A percentile compares a stretch with the other conserved stretches of the same genome.
phyloP scores from a whole-genome alignment of 768 basidiomycete genomes.

The Pisolithus albus region DNA sequence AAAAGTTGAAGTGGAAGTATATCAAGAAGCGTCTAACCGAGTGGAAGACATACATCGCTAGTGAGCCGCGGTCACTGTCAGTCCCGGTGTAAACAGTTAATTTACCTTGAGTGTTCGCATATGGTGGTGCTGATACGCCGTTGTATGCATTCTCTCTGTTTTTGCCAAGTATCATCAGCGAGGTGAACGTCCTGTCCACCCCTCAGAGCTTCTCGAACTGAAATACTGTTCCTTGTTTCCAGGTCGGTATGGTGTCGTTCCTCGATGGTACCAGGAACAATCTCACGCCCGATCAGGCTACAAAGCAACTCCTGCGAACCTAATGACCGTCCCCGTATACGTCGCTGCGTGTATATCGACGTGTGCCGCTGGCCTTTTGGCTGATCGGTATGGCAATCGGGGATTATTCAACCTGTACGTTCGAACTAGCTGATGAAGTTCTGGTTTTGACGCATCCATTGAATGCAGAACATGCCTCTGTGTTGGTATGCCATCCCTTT shows the following conservation, averaged over 20 bases:
- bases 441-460: not conserved
- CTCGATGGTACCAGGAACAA: not conserved
- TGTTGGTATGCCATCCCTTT: conserved; percentile 14
- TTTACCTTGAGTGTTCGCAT: conserved; percentile 43
- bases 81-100: not conserved
- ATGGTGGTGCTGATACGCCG: conserved; percentile 53
- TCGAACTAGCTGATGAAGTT: not conserved
- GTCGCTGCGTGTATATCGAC: conserved; percentile 61
- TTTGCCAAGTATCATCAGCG: conserved; percentile 70
- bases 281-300: conserved; percentile 37
- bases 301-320: conserved; percentile 64
- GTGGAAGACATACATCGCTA: conserved; percentile 62
- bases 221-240: not conserved
- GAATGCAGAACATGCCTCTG: conserved; percentile 18
- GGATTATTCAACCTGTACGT: conserved; percentile 60
- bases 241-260: conserved; percentile 33
- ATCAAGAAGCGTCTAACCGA: conserved; percentile 55
- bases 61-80: conserved; percentile 6
- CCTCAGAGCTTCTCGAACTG: not conserved
- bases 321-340: conserved; percentile 75
- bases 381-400: conserved; percentile 54
- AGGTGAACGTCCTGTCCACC: conserved; percentile 30
- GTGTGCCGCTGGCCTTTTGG: conserved; percentile 53
- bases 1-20: conserved; percentile 50
- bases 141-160: conserved; percentile 76